A percentile compares a stretch with the other conserved stretches of the same genome.
Conservation (phyloP, 2,329 filamentous ascomycete species). For the Dendryphion nanum region DNA sequence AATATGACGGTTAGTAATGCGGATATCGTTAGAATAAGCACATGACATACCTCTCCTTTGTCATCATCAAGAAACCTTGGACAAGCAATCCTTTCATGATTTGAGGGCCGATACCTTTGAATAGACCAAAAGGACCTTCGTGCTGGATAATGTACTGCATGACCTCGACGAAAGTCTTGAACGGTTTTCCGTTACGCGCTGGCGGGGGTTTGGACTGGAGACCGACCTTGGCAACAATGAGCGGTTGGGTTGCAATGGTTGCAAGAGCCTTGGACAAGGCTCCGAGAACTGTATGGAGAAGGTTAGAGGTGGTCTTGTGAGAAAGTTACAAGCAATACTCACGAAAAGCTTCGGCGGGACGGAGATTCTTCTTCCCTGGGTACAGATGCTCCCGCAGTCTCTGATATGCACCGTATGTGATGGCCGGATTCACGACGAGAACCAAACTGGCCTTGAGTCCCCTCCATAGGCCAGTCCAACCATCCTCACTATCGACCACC, state of each 20-base stretch:
- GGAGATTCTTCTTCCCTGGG: constrained; percentile 71
- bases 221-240: constrained; percentile 97
- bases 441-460: constrained; percentile 95
- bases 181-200: constrained; percentile 80
- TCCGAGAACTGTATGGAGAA: constrained; percentile 68
- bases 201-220: constrained; percentile 90
- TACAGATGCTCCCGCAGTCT: constrained; percentile 76
- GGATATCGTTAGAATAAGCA: not conserved
- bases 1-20: constrained; percentile 10
- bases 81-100: constrained; percentile 90
- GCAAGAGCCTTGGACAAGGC: constrained; percentile 90
- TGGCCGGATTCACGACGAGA: constrained; percentile 91
- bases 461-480: constrained; percentile 85
- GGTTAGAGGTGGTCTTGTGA: not conserved
- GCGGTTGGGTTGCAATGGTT: constrained; percentile 86
- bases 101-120: constrained; percentile 95
- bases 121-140: constrained; percentile 79
- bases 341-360: constrained; percentile 89
- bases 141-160: constrained; percentile 92
- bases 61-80: constrained; percentile 98
- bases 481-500: constrained; percentile 87
- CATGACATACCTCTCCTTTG: constrained; percentile 76
- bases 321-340: constrained; percentile 49
- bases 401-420: constrained; percentile 97
- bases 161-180: constrained; percentile 90